Evolutionary conservation across 2,329 filamentous ascomycete genomes (phyloP).

Genomic region (Raffaelea arxii): DNA sequence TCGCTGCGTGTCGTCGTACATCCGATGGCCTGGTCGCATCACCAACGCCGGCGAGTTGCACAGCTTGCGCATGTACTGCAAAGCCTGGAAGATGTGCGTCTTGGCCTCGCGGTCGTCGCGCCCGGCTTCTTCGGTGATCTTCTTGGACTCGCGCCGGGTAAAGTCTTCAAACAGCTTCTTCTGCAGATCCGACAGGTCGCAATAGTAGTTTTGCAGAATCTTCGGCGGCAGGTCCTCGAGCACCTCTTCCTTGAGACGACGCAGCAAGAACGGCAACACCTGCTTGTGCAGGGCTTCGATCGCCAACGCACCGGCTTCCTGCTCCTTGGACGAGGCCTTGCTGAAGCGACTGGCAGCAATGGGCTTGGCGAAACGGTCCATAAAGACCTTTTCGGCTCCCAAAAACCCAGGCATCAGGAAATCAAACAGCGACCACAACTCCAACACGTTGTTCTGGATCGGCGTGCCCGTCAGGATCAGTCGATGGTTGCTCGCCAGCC

Average conservation of each 20-base stretch:
- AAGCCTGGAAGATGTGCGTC: constrained; percentile 96
- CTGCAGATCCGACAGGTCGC: constrained; percentile 90
- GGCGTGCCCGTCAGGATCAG: constrained; percentile 94
- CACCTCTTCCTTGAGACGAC: constrained; percentile 95
- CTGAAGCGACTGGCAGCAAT: constrained; percentile 91
- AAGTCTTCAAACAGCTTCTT: constrained; percentile 96
- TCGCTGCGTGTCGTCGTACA: constrained; percentile 80
- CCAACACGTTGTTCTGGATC: constrained; percentile 94
- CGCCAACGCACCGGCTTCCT: constrained; percentile 89
- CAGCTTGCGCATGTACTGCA: constrained; percentile 99
- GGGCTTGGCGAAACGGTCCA: constrained; percentile 89
- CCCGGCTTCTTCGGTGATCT: constrained; percentile 73
- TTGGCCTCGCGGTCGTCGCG: constrained; percentile 87
- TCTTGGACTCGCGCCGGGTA: constrained; percentile 83
- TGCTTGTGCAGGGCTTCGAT: constrained; percentile 99
- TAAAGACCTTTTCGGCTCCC: constrained; percentile 88
- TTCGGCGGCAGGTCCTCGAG: constrained; percentile 93
- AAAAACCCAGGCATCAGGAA: constrained; percentile 99
- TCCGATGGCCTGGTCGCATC: constrained; percentile 84
- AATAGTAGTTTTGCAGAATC: constrained; percentile 99
- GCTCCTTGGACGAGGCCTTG: constrained; percentile 96
- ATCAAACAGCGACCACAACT: constrained; percentile 96
- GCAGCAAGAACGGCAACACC: constrained; percentile 89
- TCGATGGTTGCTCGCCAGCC: constrained; percentile 80
- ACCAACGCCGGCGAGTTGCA: constrained; percentile 97